A percentile compares a stretch with the other conserved stretches of the same genome.
These are phyloP conservation scores for Trifolium repens DNA, from an alignment of 306 rosid genomes.

Conservation along the genomic window DNA sequence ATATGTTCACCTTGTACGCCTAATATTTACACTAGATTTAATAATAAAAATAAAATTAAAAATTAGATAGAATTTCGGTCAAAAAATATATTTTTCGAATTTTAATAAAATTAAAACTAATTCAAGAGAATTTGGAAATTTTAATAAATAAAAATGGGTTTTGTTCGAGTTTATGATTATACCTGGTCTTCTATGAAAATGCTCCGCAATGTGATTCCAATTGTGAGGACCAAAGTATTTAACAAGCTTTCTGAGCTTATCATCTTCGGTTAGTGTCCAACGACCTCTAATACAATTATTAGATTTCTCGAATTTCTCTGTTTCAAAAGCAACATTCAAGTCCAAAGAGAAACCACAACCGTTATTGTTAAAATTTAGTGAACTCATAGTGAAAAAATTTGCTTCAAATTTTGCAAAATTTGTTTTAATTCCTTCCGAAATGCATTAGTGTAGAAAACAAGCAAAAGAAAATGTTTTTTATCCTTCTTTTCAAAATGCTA, in stretches of 20 bases:
- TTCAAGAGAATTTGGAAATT: neutral
- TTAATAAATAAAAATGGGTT: neutral
- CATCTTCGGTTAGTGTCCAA: conserved; percentile 91
- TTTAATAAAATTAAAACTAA: neutral
- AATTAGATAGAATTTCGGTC: neutral
- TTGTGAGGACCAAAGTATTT: conserved; percentile 83
- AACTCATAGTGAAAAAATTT: conserved; percentile 45
- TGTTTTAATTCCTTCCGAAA: neutral
- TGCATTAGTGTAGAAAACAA: neutral
- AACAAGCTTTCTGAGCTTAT: conserved; percentile 78
- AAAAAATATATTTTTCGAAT: neutral
- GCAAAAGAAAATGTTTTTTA: neutral
- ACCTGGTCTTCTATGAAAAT: conserved; percentile 89
- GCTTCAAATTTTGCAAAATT: neutral
- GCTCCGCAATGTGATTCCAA: conserved; percentile 83
- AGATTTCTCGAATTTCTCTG: conserved; percentile 34
- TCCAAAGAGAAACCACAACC: conserved; percentile 37
- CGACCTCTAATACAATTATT: conserved; percentile 79
- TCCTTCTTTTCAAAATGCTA: no score
- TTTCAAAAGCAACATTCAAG: conserved; percentile 16
- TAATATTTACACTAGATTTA: no score
- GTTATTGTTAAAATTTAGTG: conserved; percentile 44
- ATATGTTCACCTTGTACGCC: no score
- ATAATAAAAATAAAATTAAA: neutral
- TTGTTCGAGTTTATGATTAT: neutral